phyloP scores from a whole-genome alignment of 2,329 filamentous ascomycete species.

The Nothopassalora personata region DNA sequence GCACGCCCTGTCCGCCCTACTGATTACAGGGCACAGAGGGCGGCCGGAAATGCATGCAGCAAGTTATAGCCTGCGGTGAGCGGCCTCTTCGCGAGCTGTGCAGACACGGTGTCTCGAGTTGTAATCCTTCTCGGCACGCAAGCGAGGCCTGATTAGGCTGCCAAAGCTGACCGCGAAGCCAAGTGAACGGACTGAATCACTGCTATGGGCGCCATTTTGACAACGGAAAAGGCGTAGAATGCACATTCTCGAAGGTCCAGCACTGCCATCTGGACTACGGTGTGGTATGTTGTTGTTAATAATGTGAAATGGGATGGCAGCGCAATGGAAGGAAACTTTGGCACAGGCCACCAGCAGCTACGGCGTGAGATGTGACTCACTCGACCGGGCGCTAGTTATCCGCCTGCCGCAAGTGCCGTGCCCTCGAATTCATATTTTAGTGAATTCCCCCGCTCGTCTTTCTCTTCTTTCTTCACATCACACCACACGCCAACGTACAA shows the following conservation, averaged over 20 bases:
- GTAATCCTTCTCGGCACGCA: background rate
- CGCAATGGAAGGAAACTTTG: background rate
- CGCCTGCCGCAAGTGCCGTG: too few species aligned
- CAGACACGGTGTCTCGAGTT: background rate
- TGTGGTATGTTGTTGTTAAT: background rate
- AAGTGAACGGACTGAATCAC: background rate
- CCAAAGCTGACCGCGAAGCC: background rate
- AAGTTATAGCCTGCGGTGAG: background rate
- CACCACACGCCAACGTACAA: conserved; percentile 5
- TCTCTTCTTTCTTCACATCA: background rate
- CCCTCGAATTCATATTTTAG: background rate
- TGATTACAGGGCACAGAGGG: background rate
- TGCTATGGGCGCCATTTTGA: background rate
- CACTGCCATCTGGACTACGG: background rate
- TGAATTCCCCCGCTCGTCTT: background rate
- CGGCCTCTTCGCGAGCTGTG: background rate
- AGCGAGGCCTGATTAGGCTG: background rate
- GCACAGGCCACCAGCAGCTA: background rate
- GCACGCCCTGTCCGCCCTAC: background rate
- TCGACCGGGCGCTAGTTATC: too few species aligned
- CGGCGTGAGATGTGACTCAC: background rate
- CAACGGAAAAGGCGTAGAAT: background rate
- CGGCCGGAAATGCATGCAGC: background rate
- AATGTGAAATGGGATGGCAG: background rate
- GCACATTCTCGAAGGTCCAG: background rate